phyloP scores from a whole-genome alignment of 2,329 filamentous ascomycete species.

The Aspergillus terreus region DNA sequence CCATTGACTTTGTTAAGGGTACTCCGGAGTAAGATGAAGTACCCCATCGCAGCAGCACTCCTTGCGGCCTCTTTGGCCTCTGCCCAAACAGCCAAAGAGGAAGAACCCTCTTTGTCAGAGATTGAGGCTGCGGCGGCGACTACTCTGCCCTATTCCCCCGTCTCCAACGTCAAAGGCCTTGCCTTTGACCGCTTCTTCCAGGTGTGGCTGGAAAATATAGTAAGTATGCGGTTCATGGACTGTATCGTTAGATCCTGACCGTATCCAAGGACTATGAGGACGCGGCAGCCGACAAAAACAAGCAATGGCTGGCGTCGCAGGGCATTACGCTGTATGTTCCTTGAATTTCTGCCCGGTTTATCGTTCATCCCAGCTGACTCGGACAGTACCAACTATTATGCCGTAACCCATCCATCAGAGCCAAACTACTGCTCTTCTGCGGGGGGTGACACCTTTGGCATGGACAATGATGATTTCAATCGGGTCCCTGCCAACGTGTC shows the following conservation, averaged over 20 bases:
- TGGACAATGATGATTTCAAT: conserved; percentile 64
- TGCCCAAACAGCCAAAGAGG: conserved; percentile 23
- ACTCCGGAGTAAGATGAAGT: conserved; percentile 39
- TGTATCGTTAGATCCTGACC: conserved; percentile 24
- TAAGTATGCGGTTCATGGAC: conserved; percentile 26
- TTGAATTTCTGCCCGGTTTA: neutral
- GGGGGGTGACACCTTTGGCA: conserved; percentile 69
- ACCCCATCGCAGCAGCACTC: conserved; percentile 28
- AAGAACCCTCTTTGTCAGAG: conserved; percentile 25
- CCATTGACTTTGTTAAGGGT: neutral
- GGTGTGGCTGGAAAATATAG: conserved; percentile 76
- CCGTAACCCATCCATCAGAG: conserved; percentile 68
- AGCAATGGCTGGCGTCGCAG: conserved; percentile 30
- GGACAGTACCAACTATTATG: conserved; percentile 50
- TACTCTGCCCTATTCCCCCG: conserved; percentile 59
- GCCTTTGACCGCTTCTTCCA: conserved; percentile 69
- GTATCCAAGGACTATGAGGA: conserved; percentile 55
- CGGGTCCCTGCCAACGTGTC: conserved; percentile 59
- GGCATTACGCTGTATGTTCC: conserved; percentile 55
- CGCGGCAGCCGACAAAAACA: conserved; percentile 54
- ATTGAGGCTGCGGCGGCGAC: conserved; percentile 47
- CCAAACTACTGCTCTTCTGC: conserved; percentile 71
- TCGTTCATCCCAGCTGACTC: neutral
- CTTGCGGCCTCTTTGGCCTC: conserved; percentile 20
- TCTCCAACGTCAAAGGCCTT: conserved; percentile 64